Percentiles rank a stretch among this genome's conserved stretches.
These are phyloP conservation scores for Microsporum audouinii DNA, from an alignment of 2,329 filamentous ascomycete genomes.

Conservation along the genomic window DNA sequence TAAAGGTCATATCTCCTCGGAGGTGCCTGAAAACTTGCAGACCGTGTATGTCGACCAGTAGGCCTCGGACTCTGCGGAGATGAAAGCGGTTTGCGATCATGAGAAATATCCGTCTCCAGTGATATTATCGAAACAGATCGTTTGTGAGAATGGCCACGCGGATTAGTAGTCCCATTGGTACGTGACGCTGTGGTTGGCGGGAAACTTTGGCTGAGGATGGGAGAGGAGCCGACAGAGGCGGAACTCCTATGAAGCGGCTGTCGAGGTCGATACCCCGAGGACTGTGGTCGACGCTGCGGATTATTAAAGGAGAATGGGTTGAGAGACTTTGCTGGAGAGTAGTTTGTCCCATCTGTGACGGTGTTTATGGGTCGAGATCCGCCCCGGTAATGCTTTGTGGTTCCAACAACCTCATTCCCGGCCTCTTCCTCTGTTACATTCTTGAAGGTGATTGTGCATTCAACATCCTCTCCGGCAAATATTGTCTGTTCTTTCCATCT, in stretches of 20 bases:
- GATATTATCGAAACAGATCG: constrained; percentile 75
- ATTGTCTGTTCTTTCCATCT: constrained; percentile 89
- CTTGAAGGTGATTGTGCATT: constrained; percentile 92
- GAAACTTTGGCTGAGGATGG: constrained; percentile 31
- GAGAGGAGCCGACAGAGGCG: constrained; percentile 32
- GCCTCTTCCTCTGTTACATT: constrained; percentile 52
- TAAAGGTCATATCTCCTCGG: constrained; percentile 38
- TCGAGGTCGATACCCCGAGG: constrained; percentile 21
- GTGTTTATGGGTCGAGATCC: constrained; percentile 27
- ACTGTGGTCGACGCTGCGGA: constrained; percentile 25
- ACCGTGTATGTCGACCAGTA: constrained; percentile 58
- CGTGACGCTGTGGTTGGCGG: constrained; percentile 20
- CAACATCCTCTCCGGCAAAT: constrained; percentile 90
- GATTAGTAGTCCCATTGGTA: constrained; percentile 17
- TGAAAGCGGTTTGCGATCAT: constrained; percentile 24
- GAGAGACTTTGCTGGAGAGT: constrained; percentile 30
- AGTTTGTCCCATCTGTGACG: constrained; percentile 26
- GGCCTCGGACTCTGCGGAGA: constrained; percentile 39
- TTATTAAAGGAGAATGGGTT: constrained; percentile 27
- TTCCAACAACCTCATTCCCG: constrained; percentile 22
- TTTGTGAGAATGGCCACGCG: constrained; percentile 50
- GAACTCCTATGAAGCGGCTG: constrained; percentile 28
- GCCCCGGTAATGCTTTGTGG: constrained; percentile 27
- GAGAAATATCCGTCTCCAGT: constrained; percentile 44
- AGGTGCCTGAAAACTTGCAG: constrained; percentile 69